Percentiles rank a stretch among this genome's conserved stretches.
These are phyloP conservation scores for Penicillium daleae DNA, from an alignment of 495 filamentous ascomycete species.

Conservation along the genomic window DNA sequence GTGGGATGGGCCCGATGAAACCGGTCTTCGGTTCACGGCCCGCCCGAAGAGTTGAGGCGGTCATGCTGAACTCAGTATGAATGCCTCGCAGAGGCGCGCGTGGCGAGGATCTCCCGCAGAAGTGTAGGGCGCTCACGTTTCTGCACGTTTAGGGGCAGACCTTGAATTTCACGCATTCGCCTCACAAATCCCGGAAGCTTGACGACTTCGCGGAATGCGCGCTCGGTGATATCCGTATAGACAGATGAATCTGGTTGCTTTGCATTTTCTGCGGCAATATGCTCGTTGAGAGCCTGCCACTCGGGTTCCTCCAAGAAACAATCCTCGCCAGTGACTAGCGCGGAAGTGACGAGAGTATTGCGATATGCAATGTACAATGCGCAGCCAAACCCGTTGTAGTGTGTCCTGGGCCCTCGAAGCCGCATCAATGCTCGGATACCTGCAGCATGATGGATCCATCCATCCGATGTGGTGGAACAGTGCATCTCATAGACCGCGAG, in stretches of 20 bases:
- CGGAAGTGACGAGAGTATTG: constrained; percentile 35
- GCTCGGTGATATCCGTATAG: constrained; percentile 36
- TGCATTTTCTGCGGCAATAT: constrained; percentile 35
- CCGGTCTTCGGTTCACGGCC: constrained; percentile 20
- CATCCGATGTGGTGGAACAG: constrained; percentile 33
- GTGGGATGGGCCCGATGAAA: constrained; percentile 35
- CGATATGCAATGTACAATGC: constrained; percentile 40
- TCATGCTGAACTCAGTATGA: constrained; percentile 33
- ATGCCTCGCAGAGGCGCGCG: constrained; percentile 33
- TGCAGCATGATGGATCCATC: constrained; percentile 42
- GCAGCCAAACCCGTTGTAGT: constrained; percentile 39
- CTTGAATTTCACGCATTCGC: constrained; percentile 23
- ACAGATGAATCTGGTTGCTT: constrained; percentile 35
- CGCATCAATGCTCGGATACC: constrained; percentile 41
- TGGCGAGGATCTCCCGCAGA: constrained; percentile 24
- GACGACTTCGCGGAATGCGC: constrained; percentile 32
- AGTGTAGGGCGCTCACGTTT: constrained; percentile 19
- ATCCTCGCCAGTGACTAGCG: constrained; percentile 29
- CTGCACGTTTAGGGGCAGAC: constrained; percentile 4
- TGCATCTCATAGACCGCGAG: constrained; percentile 42
- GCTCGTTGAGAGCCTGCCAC: constrained; percentile 37
- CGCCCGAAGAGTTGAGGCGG: constrained; percentile 30
- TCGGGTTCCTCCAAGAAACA: constrained; percentile 42
- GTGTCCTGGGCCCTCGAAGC: constrained; percentile 36
- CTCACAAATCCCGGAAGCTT: constrained; percentile 36